Conservation (phyloP, 2,329 filamentous ascomycete genomes). For the Coniochaeta ligniaria region DNA sequence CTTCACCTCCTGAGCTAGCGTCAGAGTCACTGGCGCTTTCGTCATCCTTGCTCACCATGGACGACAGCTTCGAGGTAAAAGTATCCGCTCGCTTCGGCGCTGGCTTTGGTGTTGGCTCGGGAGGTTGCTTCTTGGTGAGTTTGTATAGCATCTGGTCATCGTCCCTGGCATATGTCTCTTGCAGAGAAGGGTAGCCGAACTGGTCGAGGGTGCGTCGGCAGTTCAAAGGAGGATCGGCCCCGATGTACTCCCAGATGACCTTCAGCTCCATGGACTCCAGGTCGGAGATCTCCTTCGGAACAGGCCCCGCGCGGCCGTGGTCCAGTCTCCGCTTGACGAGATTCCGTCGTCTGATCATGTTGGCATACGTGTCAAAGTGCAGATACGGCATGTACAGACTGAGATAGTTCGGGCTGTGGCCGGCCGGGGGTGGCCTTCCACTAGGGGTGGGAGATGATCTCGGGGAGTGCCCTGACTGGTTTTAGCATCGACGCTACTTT, state of each 20-base stretch:
- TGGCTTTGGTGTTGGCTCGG: neutral
- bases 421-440: neutral
- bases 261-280: conserved; percentile 49
- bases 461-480: conserved; percentile 12
- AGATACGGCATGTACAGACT: conserved; percentile 52
- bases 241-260: conserved; percentile 57
- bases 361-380: conserved; percentile 57
- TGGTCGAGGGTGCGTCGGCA: conserved; percentile 56
- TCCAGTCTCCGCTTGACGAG: conserved; percentile 43
- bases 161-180: conserved; percentile 53
- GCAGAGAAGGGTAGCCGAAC: conserved; percentile 54
- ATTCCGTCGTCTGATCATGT: conserved; percentile 47
- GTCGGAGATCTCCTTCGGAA: conserved; percentile 45
- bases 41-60: neutral
- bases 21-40: neutral
- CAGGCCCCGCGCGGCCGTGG: conserved; percentile 48
- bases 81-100: neutral
- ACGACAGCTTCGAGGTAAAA: neutral
- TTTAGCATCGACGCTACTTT: too few relatives aligned
- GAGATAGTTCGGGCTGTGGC: conserved; percentile 24
- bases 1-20: conserved; percentile 11
- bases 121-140: conserved; percentile 43
- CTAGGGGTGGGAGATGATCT: conserved; percentile 10
- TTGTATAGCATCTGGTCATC: conserved; percentile 65
- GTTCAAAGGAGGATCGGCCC: conserved; percentile 54